Evolutionary conservation across 169 alveolate genomes (phyloP).

Genomic region (Amoebophrya sp.): DNA sequence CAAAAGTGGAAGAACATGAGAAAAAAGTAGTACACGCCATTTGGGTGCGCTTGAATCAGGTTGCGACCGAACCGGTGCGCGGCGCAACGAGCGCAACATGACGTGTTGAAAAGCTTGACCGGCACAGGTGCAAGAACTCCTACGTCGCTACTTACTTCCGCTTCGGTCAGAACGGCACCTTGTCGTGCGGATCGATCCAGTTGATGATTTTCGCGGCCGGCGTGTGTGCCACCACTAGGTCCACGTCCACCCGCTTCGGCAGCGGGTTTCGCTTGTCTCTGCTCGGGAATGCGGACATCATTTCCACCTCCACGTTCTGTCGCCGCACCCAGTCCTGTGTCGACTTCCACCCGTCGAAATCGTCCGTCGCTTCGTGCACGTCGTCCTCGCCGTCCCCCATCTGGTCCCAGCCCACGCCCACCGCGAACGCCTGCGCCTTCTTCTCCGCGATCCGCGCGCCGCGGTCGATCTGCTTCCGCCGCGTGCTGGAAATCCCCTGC

Average conservation of each 20-base stretch:
- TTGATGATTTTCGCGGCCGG: conserved; percentile 55
- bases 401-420: conserved; percentile 25
- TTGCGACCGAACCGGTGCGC: no score
- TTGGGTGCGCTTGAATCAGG: no score
- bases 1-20: no score
- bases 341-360: conserved; percentile 27
- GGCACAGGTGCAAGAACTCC: no score
- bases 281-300: conserved; percentile 38
- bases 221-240: conserved; percentile 51
- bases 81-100: no score
- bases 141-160: not conserved
- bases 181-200: conserved; percentile 74
- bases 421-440: not conserved
- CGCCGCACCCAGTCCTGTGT: conserved; percentile 36
- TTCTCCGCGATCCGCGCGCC: not conserved
- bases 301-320: conserved; percentile 37
- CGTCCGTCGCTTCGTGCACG: conserved; percentile 12
- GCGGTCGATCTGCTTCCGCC: not conserved
- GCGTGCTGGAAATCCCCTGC: not conserved
- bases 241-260: conserved; percentile 73
- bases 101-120: no score
- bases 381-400: conserved; percentile 31
- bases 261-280: conserved; percentile 44
- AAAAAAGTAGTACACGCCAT: no score
- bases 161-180: conserved; percentile 42